Base-by-base conservation (phyloP, 192 early-diverging fungal species). In the Linnemannia hyalina region DNA sequence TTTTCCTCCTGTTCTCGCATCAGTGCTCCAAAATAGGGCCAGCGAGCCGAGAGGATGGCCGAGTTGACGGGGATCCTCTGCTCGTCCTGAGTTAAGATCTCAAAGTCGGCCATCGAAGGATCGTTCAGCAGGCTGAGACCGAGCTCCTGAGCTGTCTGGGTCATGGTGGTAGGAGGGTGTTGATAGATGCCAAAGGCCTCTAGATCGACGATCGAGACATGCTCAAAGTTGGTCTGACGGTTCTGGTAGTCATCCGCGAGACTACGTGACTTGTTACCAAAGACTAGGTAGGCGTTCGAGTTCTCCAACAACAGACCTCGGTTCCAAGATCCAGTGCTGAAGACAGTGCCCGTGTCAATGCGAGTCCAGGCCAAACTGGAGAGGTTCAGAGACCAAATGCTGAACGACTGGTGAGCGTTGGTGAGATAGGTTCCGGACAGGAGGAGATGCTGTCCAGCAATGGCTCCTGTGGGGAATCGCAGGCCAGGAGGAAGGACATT, bases 231-330 rank as follows among this genome's bases (percentile, higher is more conserved):
- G 47, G 94, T 91, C 54, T 94, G 93, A 44, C 95, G 92, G 63
- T 94, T 91, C 82, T 94, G 93, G 78, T 96, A 96, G 74, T 96
- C 95, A 73, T 95, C 93, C 18, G 92, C 89, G n/a, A 95, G 83
- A 79, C 90, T 91, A 38, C 95, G 90, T 4, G 85, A 78, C 54
- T 87, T 91, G 80, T 96, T 90, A 20, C 95, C 95, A 88, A 96
- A 96, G 15, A 95, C 89, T 36, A 94, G 81, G 74, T 93, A 91
- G 32, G 91, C 89, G 54, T 95, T 94, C 26, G 90, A 88, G 73
- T 90, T 88, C 42, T 91, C 89, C 40, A 93, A 85, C 26, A 96
- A 81, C 1, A 95, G 74, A 23, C 92, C 94, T 72, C 93, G 88
- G 86, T 96, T 95, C 95, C 95, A 96, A 49, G 93, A 94, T 3